These are phyloP conservation scores for Candida smagusa DNA, from an alignment of 1,139 yeast genomes.

Conservation along the genomic window DNA sequence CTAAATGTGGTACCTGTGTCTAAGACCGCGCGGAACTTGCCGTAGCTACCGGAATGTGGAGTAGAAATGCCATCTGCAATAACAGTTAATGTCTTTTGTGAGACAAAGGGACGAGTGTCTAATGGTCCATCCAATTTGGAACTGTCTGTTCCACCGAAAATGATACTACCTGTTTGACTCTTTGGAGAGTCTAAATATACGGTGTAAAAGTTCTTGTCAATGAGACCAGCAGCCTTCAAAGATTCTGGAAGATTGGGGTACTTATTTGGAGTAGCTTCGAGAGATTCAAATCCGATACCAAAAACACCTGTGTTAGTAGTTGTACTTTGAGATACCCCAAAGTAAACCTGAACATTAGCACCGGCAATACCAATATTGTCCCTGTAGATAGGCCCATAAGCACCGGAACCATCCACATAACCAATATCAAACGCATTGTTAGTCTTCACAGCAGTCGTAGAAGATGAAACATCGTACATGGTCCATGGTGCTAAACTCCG, in stretches of 20 bases:
- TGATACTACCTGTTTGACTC: conserved; percentile 13
- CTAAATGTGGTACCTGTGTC: conserved; percentile 19
- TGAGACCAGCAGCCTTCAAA: conserved; percentile 22
- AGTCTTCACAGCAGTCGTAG: conserved; percentile 7
- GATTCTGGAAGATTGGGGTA: conserved; percentile 26
- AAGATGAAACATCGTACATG: conserved; percentile 11
- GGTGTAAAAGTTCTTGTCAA: conserved; percentile 17
- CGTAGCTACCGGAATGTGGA: conserved; percentile 4
- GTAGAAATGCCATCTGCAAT: conserved; percentile 6
- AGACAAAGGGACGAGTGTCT: neutral
- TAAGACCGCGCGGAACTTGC: conserved; percentile 10
- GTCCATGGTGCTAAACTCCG: conserved; percentile 36
- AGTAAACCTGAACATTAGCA: conserved; percentile 7
- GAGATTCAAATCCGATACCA: conserved; percentile 15
- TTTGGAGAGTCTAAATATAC: conserved; percentile 14
- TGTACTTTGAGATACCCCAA: conserved; percentile 11
- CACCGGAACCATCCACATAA: conserved; percentile 10
- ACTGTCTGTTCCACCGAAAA: conserved; percentile 19
- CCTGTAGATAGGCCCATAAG: conserved; percentile 3
- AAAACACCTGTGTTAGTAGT: conserved; percentile 6
- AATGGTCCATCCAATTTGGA: conserved; percentile 16
- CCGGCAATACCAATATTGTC: conserved; percentile 7
- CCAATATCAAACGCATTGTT: conserved; percentile 1
- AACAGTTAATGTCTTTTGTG: conserved; percentile 7
- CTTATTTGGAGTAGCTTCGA: conserved; percentile 9